phyloP scores from a whole-genome alignment of 768 basidiomycete genomes.

The Suillus discolor region DNA sequence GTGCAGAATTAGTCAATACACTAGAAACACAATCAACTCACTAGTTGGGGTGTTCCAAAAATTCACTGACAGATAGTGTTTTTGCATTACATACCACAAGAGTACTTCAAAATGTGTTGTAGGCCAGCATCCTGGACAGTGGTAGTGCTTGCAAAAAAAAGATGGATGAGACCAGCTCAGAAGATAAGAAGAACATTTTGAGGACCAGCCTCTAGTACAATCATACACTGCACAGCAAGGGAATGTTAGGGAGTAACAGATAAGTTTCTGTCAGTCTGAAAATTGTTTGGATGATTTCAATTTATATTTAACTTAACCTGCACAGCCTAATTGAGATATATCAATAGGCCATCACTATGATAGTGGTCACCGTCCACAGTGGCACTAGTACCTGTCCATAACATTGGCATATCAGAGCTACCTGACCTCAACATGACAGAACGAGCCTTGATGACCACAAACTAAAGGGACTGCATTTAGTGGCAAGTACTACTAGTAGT shows the following conservation, averaged over 20 bases:
- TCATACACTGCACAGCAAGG: background rate
- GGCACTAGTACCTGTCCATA: background rate
- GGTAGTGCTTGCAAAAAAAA: background rate
- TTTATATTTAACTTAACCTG: background rate
- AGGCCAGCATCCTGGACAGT: slow-evolving; percentile 7
- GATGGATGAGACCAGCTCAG: slow-evolving; percentile 28
- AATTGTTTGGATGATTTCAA: background rate
- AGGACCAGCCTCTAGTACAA: slow-evolving; percentile 15
- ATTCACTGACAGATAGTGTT: slow-evolving; percentile 21
- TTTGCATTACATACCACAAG: slow-evolving; percentile 8
- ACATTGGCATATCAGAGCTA: background rate
- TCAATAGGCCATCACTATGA: too few relatives aligned
- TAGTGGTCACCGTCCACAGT: too few relatives aligned
- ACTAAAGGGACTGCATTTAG: background rate
- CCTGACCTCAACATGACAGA: background rate
- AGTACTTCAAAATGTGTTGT: slow-evolving; percentile 2
- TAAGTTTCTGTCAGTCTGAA: background rate
- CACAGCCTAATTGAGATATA: slow-evolving; percentile 1
- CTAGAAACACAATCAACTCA: slow-evolving; percentile 20
- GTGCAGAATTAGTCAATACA: background rate
- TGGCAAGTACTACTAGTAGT: background rate
- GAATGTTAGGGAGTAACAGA: background rate
- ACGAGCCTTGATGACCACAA: background rate
- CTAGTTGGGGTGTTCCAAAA: slow-evolving; percentile 37
- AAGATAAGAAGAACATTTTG: slow-evolving; percentile 6